A percentile compares a stretch with the other conserved stretches of the same genome.
Evolutionary conservation across 1,284 basidiomycete genomes (phyloP).

Genomic region (Takashimella koratensis): DNA sequence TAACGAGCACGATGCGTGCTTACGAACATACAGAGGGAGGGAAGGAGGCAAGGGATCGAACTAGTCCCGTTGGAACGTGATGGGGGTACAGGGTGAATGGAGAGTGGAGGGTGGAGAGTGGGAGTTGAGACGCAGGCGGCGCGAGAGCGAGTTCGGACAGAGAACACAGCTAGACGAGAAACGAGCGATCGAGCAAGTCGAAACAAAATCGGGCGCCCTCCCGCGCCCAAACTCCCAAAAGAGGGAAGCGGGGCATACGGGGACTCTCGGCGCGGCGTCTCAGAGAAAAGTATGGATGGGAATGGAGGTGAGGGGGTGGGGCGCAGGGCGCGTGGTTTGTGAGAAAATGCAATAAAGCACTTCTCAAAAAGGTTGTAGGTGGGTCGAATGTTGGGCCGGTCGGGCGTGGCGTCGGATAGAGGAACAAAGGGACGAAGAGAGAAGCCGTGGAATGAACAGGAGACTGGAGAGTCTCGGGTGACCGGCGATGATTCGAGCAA

Average conservation of each 20-base stretch:
- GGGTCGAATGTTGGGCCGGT: background rate
- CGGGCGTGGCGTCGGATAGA: background rate
- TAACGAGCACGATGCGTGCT: background rate
- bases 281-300: conserved; percentile 9
- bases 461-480: too few relatives aligned
- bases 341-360: too few relatives aligned
- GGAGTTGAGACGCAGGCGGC: background rate
- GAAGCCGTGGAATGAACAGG: too few relatives aligned
- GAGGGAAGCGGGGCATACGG: conserved; percentile 27
- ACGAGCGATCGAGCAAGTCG: background rate
- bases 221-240: conserved; percentile 32
- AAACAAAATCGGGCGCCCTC: conserved; percentile 29
- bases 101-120: background rate
- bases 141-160: background rate
- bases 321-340: too few relatives aligned
- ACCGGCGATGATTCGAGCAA: too few relatives aligned
- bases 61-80: too few relatives aligned
- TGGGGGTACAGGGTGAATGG: background rate
- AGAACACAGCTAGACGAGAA: background rate
- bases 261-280: conserved; percentile 22
- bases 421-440: conserved; percentile 4
- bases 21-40: background rate
- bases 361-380: background rate
- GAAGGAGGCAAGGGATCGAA: too few relatives aligned
- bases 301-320: conserved; percentile 6